Conservation (phyloP, 306 rosid species). For the Trifolium dubium region DNA sequence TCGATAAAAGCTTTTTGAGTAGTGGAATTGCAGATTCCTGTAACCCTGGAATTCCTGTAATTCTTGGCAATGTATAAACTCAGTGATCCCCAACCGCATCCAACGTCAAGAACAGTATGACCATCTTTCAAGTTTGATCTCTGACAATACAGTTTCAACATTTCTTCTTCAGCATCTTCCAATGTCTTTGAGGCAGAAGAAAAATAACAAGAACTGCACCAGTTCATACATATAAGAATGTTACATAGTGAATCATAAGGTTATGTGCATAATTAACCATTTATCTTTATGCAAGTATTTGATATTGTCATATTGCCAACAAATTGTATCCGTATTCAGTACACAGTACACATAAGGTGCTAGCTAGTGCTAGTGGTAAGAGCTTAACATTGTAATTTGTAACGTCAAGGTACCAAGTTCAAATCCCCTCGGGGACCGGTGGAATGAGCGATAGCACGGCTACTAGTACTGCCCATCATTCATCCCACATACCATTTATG, state of each 20-base stretch:
- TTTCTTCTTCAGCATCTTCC: slow-evolving; percentile 89
- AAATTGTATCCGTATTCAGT: slow-evolving; percentile 4
- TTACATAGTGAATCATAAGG: slow-evolving; percentile 11
- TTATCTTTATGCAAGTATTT: background rate
- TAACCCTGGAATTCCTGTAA: slow-evolving; percentile 69
- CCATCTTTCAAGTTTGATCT: slow-evolving; percentile 78
- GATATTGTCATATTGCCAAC: background rate
- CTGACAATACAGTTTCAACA: slow-evolving; percentile 72
- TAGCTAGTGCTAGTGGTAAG: too few species aligned
- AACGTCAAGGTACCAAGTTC: too few species aligned
- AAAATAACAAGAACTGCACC: slow-evolving; percentile 81
- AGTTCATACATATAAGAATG: slow-evolving; percentile 22
- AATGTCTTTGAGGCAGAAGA: slow-evolving; percentile 60
- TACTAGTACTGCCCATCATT: background rate
- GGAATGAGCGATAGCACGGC: background rate
- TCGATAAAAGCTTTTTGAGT: slow-evolving; percentile 81
- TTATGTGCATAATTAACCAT: background rate
- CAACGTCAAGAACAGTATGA: slow-evolving; percentile 77
- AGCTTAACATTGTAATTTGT: too few species aligned
- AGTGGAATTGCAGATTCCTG: slow-evolving; percentile 86
- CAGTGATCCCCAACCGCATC: slow-evolving; percentile 97
- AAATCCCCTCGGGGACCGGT: background rate
- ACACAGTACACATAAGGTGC: background rate
- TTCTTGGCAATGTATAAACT: slow-evolving; percentile 73
- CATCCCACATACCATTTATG: background rate